Evolutionary conservation across 2,329 filamentous ascomycete genomes (phyloP).

Genomic region (Lachnellula arida): DNA sequence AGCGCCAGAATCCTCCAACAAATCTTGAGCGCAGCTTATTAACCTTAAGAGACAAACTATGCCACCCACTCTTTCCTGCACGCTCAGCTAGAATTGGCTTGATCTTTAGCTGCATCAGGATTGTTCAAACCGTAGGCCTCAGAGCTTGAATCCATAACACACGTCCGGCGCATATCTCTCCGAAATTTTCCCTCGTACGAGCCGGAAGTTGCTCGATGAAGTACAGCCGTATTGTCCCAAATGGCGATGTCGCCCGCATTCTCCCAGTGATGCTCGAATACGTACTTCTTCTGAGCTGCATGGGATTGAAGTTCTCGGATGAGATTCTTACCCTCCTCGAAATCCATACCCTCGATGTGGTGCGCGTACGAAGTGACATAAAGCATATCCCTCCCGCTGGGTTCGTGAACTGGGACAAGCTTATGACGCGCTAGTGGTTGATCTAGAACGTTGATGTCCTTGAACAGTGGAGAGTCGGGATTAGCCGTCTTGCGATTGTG

Average conservation of each 20-base stretch:
- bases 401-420: slow-evolving; percentile 48
- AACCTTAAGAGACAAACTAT: too few species aligned
- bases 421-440: slow-evolving; percentile 37
- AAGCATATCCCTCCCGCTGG: slow-evolving; percentile 46
- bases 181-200: slow-evolving; percentile 43
- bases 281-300: slow-evolving; percentile 44
- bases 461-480: slow-evolving; percentile 39
- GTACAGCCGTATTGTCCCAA: slow-evolving; percentile 55
- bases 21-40: too few species aligned
- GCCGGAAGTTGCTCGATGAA: slow-evolving; percentile 46
- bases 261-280: slow-evolving; percentile 44
- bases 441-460: slow-evolving; percentile 35
- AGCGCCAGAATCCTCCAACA: too few species aligned
- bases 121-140: slow-evolving; percentile 41
- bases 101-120: slow-evolving; percentile 22
- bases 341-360: slow-evolving; percentile 43
- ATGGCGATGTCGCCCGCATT: slow-evolving; percentile 47
- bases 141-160: slow-evolving; percentile 45
- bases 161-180: slow-evolving; percentile 52
- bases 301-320: slow-evolving; percentile 42
- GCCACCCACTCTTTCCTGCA: too few species aligned
- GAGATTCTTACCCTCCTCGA: slow-evolving; percentile 32
- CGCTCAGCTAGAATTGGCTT: background rate
- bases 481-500: slow-evolving; percentile 49
- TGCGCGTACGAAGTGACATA: slow-evolving; percentile 51